Percentiles rank a stretch among this genome's conserved stretches.
These are phyloP conservation scores for Penicillium soppii DNA, from an alignment of 495 filamentous ascomycete species.

Conservation along the genomic window DNA sequence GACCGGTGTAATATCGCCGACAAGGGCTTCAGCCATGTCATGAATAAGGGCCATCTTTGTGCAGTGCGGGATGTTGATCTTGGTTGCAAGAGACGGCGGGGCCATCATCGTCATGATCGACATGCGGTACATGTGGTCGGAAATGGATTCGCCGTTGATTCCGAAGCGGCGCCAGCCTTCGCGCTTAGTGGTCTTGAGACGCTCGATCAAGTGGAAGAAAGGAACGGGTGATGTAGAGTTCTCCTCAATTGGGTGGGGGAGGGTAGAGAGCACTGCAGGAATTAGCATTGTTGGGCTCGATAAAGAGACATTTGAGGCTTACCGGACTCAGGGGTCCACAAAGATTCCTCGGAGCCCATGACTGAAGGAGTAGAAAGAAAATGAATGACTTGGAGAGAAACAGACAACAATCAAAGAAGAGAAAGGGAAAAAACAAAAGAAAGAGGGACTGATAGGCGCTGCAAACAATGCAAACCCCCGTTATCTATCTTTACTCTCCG, in stretches of 20 bases:
- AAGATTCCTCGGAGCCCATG: conserved; percentile 27
- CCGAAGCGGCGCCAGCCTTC: conserved; percentile 93
- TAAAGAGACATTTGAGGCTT: background rate
- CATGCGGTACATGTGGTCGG: conserved; percentile 99
- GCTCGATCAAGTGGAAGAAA: conserved; percentile 91
- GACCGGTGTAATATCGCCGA: conserved; percentile 93
- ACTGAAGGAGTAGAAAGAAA: conserved; percentile 5
- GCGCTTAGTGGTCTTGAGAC: conserved; percentile 90
- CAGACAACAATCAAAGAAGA: conserved; percentile 5
- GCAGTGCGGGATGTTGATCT: conserved; percentile 76
- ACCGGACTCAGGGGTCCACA: conserved; percentile 24
- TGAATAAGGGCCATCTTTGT: conserved; percentile 92
- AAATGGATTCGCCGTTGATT: conserved; percentile 80
- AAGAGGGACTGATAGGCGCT: conserved; percentile 8
- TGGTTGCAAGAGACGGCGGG: conserved; percentile 67
- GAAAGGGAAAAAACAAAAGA: conserved; percentile 9
- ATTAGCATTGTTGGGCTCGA: conserved; percentile 1
- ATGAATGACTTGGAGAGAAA: conserved; percentile 13
- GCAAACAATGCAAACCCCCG: conserved; percentile 36
- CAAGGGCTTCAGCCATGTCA: conserved; percentile 94
- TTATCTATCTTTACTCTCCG: conserved; percentile 27
- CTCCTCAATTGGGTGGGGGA: conserved; percentile 52
- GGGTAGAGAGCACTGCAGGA: conserved; percentile 42
- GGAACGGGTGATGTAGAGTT: conserved; percentile 72
- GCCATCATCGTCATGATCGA: conserved; percentile 92